phyloP scores from a whole-genome alignment of 2,329 filamentous ascomycete genomes.

The Raffaelea arxii region DNA sequence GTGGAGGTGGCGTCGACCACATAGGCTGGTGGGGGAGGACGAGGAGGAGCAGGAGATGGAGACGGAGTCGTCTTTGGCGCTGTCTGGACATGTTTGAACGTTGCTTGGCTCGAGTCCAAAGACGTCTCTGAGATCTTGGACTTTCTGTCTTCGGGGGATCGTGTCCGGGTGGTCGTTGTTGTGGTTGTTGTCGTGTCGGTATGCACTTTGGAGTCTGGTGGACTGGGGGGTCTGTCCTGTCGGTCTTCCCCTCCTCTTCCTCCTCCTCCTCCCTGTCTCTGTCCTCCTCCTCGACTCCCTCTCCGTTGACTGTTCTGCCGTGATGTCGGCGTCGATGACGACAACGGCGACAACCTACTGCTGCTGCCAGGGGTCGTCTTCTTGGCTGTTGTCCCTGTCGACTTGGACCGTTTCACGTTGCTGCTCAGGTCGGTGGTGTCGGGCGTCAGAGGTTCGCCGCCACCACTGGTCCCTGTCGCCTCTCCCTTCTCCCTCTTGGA shows the following conservation, averaged over 20 bases:
- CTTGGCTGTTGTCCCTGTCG: conserved; percentile 16
- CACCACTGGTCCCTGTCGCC: conserved; percentile 11
- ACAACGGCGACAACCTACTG: conserved; percentile 13
- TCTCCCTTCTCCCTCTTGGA: conserved; percentile 10
- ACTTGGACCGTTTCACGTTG: conserved; percentile 37
- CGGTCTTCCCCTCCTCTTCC: conserved; percentile 9
- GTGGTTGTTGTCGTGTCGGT: conserved; percentile 4
- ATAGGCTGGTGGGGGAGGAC: background rate
- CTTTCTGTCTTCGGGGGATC: no score
- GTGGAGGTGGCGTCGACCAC: conserved; percentile 17
- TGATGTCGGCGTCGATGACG: conserved; percentile 19
- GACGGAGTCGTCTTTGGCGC: no score
- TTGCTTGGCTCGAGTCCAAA: conserved; percentile 48
- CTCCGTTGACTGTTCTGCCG: conserved; percentile 28
- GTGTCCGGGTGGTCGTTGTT: no score
- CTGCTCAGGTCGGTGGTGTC: conserved; percentile 59
- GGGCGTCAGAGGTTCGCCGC: conserved; percentile 53
- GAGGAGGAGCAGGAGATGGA: no score
- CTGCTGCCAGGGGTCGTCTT: background rate
- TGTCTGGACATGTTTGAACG: no score
- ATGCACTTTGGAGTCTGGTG: background rate
- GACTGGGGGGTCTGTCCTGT: conserved; percentile 7
- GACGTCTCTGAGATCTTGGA: conserved; percentile 46
- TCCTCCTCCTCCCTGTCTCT: background rate
- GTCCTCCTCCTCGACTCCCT: conserved; percentile 28